These are phyloP conservation scores for Borovskyia barvae DNA, from an alignment of 208 protist genomes.

Conservation along the genomic window DNA sequence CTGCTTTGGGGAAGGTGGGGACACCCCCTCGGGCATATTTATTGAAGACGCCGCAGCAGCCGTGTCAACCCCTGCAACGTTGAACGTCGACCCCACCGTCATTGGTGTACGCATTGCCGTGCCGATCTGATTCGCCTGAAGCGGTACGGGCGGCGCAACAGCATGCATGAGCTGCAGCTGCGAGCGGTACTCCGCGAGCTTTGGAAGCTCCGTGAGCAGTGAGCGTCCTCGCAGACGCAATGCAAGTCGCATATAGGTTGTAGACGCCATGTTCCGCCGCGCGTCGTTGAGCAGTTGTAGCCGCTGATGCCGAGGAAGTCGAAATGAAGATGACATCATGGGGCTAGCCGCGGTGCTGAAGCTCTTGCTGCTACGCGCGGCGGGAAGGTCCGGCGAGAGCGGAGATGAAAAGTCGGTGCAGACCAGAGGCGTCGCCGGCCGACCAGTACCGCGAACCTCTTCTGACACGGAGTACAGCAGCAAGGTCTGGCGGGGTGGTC, in stretches of 20 bases:
- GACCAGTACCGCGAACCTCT: too few relatives aligned
- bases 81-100: neutral
- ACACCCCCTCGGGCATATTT: too few relatives aligned
- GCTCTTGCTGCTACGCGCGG: neutral
- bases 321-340: too few relatives aligned
- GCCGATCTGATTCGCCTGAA: neutral
- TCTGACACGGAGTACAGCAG: conserved; percentile 18
- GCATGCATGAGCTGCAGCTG: conserved; percentile 21
- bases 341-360: neutral
- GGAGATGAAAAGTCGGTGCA: too few relatives aligned
- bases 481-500: conserved; percentile 6
- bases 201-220: conserved; percentile 27
- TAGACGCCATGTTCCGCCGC: conserved; percentile 23
- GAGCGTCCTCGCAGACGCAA: conserved; percentile 36
- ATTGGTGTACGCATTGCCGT: neutral
- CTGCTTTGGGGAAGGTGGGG: too few relatives aligned
- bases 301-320: too few relatives aligned
- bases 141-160: conserved; percentile 2
- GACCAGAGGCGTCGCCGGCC: too few relatives aligned
- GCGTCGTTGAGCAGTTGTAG: conserved; percentile 22
- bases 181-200: conserved; percentile 16
- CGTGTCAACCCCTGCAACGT: neutral
- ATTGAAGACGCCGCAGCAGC: neutral
- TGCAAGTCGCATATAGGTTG: conserved; percentile 37
- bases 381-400: too few relatives aligned